A percentile compares a stretch with the other conserved stretches of the same genome.
phyloP scores from a whole-genome alignment of 805 yeast genomes.

The Metschnikowia peoriensis region DNA sequence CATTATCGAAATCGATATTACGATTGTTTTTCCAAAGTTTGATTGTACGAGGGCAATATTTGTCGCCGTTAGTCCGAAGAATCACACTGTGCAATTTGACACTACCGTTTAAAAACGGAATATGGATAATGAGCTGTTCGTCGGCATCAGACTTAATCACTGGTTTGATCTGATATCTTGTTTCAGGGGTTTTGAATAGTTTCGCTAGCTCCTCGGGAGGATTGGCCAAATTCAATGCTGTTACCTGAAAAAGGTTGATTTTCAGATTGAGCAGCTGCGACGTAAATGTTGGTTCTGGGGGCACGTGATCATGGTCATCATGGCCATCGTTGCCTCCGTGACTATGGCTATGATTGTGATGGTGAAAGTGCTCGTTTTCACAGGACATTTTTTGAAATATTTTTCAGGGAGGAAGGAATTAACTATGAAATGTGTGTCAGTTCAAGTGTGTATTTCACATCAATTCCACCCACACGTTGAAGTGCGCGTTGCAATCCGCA shows the following conservation, averaged over 20 bases:
- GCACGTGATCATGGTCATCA: conserved; percentile 35
- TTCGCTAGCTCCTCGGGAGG: conserved; percentile 46
- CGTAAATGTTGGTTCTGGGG: conserved; percentile 69
- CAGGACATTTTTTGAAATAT: conserved; percentile 8
- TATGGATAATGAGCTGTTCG: conserved; percentile 68
- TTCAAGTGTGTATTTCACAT: background rate
- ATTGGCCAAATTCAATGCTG: conserved; percentile 62
- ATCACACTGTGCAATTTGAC: conserved; percentile 75
- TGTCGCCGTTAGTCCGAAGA: conserved; percentile 60
- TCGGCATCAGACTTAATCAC: conserved; percentile 72
- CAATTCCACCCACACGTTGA: no score
- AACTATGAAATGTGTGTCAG: background rate
- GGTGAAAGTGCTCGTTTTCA: conserved; percentile 13
- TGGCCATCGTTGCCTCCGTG: conserved; percentile 21
- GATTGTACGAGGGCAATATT: conserved; percentile 66
- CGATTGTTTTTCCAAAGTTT: conserved; percentile 70
- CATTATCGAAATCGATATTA: conserved; percentile 70
- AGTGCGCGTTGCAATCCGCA: no score
- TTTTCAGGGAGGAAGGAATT: no score
- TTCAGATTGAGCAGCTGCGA: conserved; percentile 64
- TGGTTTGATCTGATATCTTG: conserved; percentile 48
- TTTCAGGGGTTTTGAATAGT: conserved; percentile 53
- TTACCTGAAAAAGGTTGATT: conserved; percentile 58
- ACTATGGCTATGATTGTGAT: conserved; percentile 7
- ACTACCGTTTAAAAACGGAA: conserved; percentile 72